Conservation (phyloP, 768 basidiomycete genomes). For the Ramaria sp. region DNA sequence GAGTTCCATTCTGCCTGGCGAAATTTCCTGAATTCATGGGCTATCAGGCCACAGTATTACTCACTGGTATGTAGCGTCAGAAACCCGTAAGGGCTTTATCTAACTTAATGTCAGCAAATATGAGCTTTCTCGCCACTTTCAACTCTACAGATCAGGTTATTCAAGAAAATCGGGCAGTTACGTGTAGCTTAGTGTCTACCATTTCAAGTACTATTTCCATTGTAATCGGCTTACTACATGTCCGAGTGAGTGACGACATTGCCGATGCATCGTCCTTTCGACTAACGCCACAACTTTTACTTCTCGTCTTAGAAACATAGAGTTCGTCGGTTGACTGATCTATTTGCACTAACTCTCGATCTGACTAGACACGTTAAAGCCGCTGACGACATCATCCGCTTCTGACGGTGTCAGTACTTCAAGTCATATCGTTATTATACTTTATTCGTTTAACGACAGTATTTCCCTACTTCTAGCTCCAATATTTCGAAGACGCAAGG, state of each 20-base stretch:
- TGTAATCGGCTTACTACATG: conserved; percentile 1
- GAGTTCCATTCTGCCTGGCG: not conserved
- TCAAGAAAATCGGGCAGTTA: not conserved
- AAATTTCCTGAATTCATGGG: not conserved
- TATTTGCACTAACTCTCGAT: not conserved
- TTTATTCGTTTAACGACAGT: not conserved
- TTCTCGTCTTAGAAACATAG: not conserved
- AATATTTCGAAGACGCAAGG: not conserved
- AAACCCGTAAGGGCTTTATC: not conserved
- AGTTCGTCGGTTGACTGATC: not conserved
- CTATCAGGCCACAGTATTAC: not conserved
- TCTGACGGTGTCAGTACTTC: not conserved
- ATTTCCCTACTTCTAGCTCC: not conserved
- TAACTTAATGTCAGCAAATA: not conserved
- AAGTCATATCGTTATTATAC: not conserved
- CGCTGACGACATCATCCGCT: not conserved
- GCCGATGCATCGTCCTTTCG: not conserved
- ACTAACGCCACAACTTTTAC: not conserved
- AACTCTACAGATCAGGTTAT: not conserved
- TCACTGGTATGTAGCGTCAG: not conserved
- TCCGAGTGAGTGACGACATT: not conserved
- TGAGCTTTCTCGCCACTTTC: conserved; percentile 5
- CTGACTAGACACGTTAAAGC: not conserved
- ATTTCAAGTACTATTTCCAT: not conserved
- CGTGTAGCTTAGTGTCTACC: conserved; percentile 1